These are phyloP conservation scores for Xylariales sp. DNA, from an alignment of 2,329 filamentous ascomycete species.

Conservation along the genomic window DNA sequence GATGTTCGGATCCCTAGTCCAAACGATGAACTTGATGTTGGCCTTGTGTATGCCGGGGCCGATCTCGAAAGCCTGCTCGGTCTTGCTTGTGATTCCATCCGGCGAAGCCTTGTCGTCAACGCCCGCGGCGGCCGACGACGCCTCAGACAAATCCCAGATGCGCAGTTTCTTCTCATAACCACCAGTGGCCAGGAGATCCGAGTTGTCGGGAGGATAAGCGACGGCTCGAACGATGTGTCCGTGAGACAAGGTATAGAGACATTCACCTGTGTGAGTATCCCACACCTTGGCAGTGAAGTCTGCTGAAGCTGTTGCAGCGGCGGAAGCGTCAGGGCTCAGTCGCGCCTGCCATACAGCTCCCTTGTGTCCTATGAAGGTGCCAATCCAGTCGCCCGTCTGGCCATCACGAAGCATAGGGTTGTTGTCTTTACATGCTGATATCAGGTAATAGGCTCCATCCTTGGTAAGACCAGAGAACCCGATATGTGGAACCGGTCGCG, in stretches of 20 bases:
- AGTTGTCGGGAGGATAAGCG: slow-evolving; percentile 77
- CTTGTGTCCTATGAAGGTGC: slow-evolving; percentile 97
- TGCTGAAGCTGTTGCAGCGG: slow-evolving; percentile 88
- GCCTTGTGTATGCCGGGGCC: slow-evolving; percentile 77
- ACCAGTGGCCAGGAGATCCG: slow-evolving; percentile 84
- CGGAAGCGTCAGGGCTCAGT: slow-evolving; percentile 79
- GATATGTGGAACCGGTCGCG: slow-evolving; percentile 84
- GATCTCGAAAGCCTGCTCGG: slow-evolving; percentile 75
- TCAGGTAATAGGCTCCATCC: slow-evolving; percentile 83
- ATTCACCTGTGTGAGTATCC: slow-evolving; percentile 93
- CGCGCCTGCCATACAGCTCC: slow-evolving; percentile 96
- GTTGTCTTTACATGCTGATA: slow-evolving; percentile 96
- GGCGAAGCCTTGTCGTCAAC: slow-evolving; percentile 12
- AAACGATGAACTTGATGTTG: slow-evolving; percentile 94
- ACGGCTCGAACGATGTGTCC: slow-evolving; percentile 93
- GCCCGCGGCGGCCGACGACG: slow-evolving; percentile 25
- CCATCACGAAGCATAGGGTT: slow-evolving; percentile 98
- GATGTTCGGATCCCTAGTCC: slow-evolving; percentile 83
- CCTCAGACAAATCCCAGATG: slow-evolving; percentile 77
- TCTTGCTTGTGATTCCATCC: slow-evolving; percentile 40
- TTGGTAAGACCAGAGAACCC: slow-evolving; percentile 81
- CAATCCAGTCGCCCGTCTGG: slow-evolving; percentile 95
- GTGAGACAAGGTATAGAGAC: slow-evolving; percentile 81
- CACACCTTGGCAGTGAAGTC: slow-evolving; percentile 97
- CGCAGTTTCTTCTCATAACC: slow-evolving; percentile 96